Percentiles rank a stretch among this genome's conserved stretches.
These are phyloP conservation scores for Metschnikowia orientalis DNA, from an alignment of 805 yeast genomes.

Conservation along the genomic window DNA sequence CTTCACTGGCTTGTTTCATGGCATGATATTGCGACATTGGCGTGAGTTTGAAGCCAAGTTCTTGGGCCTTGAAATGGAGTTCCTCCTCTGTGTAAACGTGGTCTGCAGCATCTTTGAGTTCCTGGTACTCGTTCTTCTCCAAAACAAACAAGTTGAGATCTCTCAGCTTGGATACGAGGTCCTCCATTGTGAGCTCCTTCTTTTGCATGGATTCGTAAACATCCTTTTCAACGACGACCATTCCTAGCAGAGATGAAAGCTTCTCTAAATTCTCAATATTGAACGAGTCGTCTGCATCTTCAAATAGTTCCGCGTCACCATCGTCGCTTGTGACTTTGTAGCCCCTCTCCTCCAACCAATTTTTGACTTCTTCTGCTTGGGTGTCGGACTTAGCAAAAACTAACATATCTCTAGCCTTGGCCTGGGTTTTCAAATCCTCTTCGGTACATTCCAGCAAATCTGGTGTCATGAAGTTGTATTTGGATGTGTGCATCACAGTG, in stretches of 20 bases:
- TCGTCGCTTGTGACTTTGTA: not conserved
- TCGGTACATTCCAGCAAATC: slow-evolving; percentile 3
- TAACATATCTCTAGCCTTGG: slow-evolving; percentile 2
- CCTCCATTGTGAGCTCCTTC: slow-evolving; percentile 20
- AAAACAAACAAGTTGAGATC: slow-evolving; percentile 15
- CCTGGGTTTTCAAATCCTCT: slow-evolving; percentile 1
- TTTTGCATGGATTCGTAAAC: slow-evolving; percentile 4
- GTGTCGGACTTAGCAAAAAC: not conserved
- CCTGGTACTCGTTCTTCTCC: slow-evolving; percentile 16
- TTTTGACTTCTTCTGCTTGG: not conserved
- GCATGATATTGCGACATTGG: slow-evolving; percentile 27
- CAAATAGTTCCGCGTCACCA: not conserved
- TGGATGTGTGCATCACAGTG: slow-evolving; percentile 2
- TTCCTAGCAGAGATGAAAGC: slow-evolving; percentile 1
- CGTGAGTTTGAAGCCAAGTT: slow-evolving; percentile 37
- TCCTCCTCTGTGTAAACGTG: slow-evolving; percentile 21
- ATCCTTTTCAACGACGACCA: slow-evolving; percentile 9
- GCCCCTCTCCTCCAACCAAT: not conserved
- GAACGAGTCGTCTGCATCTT: slow-evolving; percentile 5
- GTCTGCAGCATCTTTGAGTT: slow-evolving; percentile 6
- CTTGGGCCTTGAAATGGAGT: slow-evolving; percentile 31
- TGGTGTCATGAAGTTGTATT: slow-evolving; percentile 5
- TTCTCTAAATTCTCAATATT: not conserved
- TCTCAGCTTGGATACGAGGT: slow-evolving; percentile 14
- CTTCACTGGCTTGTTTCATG: slow-evolving; percentile 18